Conservation (phyloP, 2,329 filamentous ascomycete species). For the Monilinia fructicola region DNA sequence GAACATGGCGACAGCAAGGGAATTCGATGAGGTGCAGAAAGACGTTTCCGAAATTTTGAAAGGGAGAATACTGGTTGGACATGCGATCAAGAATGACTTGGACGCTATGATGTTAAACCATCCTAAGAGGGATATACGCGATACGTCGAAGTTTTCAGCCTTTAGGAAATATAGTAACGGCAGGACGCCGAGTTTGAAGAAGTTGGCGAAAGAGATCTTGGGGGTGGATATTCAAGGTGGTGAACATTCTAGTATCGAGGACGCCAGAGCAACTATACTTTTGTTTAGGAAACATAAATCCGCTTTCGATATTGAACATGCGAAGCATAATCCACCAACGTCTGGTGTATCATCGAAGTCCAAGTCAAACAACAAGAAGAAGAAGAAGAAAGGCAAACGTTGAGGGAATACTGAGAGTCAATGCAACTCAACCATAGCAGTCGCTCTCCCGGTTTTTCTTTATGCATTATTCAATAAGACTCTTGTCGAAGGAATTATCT, state of each 20-base stretch:
- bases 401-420: slow-evolving; percentile 14
- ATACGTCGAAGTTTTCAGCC: slow-evolving; percentile 75
- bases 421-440: not conserved
- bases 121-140: slow-evolving; percentile 73
- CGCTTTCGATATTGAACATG: slow-evolving; percentile 79
- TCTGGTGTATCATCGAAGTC: slow-evolving; percentile 31
- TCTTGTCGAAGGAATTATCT: not conserved
- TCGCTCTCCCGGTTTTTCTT: too few species aligned
- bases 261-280: slow-evolving; percentile 87
- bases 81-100: slow-evolving; percentile 78
- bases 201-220: slow-evolving; percentile 57
- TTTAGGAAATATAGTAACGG: slow-evolving; percentile 71
- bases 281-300: slow-evolving; percentile 81
- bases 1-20: slow-evolving; percentile 67
- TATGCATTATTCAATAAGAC: not conserved
- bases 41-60: slow-evolving; percentile 68
- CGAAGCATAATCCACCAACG: slow-evolving; percentile 59
- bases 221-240: slow-evolving; percentile 63
- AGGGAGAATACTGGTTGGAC: slow-evolving; percentile 75
- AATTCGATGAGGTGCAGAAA: slow-evolving; percentile 74
- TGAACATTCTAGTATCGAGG: slow-evolving; percentile 67
- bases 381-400: slow-evolving; percentile 43
- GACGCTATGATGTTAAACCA: slow-evolving; percentile 75
- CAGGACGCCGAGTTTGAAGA: slow-evolving; percentile 64
- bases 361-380: slow-evolving; percentile 40